Conservation (phyloP, 1,284 basidiomycete genomes). For the Thelephora terrestris region DNA sequence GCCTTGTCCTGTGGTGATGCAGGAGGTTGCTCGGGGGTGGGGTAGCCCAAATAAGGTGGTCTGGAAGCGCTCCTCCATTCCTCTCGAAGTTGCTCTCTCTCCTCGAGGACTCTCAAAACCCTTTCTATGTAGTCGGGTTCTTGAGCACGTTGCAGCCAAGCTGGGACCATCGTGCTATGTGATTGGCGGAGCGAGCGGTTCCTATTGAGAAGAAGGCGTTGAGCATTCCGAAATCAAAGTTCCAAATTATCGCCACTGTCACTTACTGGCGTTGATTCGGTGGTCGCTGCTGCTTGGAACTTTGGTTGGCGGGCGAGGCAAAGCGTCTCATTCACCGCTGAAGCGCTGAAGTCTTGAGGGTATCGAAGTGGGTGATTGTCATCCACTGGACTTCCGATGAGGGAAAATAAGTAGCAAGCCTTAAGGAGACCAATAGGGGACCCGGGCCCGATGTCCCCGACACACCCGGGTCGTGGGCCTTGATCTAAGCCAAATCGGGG, state of each 20-base stretch:
- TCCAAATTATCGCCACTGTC: too few relatives aligned
- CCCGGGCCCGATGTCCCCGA: constrained; percentile 3
- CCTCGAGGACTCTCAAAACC: constrained; percentile 27
- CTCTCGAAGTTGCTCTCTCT: constrained; percentile 31
- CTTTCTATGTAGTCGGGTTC: constrained; percentile 23
- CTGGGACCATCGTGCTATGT: constrained; percentile 9
- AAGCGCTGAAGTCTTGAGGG: too few relatives aligned
- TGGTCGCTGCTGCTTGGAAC: too few relatives aligned
- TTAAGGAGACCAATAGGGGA: background rate
- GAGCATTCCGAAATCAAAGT: too few relatives aligned
- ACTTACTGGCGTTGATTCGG: too few relatives aligned
- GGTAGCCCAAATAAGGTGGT: constrained; percentile 18
- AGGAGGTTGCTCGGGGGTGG: constrained; percentile 15
- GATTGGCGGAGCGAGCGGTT: background rate
- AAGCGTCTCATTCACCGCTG: too few relatives aligned
- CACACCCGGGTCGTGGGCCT: too few relatives aligned
- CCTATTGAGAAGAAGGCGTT: too few relatives aligned
- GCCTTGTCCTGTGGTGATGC: constrained; percentile 14
- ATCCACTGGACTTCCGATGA: too few relatives aligned
- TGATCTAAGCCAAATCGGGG: too few relatives aligned
- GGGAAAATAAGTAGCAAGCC: background rate
- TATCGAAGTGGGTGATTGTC: too few relatives aligned
- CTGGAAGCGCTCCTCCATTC: constrained; percentile 27
- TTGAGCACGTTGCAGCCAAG: constrained; percentile 24
- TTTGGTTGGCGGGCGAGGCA: too few relatives aligned